These are phyloP conservation scores for Dioszegia hungarica DNA, from an alignment of 768 basidiomycete genomes.

Conservation along the genomic window DNA sequence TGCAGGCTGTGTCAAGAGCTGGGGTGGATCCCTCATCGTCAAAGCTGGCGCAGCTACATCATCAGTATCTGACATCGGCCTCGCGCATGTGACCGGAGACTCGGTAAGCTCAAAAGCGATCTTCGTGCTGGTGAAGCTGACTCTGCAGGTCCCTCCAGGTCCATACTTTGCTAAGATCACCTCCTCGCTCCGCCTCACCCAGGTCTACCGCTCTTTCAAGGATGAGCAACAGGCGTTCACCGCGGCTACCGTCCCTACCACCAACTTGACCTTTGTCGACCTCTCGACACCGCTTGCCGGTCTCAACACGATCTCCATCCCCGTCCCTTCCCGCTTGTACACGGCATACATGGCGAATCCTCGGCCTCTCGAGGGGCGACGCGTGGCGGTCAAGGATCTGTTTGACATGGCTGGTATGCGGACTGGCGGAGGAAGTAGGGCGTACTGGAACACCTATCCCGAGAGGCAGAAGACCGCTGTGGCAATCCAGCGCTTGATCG, in stretches of 20 bases:
- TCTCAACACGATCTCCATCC: constrained; percentile 48
- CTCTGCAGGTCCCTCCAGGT: constrained; percentile 22
- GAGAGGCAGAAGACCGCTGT: constrained; percentile 50
- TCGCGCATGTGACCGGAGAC: constrained; percentile 13
- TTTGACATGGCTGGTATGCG: constrained; percentile 50
- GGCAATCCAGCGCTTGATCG: constrained; percentile 54
- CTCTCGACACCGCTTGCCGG: constrained; percentile 15
- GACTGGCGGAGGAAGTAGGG: constrained; percentile 51
- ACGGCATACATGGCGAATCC: constrained; percentile 28
- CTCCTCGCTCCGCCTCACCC: constrained; percentile 16
- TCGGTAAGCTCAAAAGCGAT: constrained; percentile 1
- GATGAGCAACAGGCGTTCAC: constrained; percentile 37
- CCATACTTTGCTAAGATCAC: constrained; percentile 27
- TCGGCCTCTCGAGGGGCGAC: constrained; percentile 53
- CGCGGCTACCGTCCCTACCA: constrained; percentile 15
- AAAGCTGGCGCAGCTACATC: constrained; percentile 23
- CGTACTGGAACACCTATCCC: constrained; percentile 49
- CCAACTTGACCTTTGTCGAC: constrained; percentile 15
- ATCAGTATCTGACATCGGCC: constrained; percentile 10
- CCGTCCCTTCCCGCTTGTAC: constrained; percentile 56
- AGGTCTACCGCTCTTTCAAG: constrained; percentile 33
- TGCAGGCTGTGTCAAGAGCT: constrained; percentile 11
- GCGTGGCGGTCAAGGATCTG: constrained; percentile 56
- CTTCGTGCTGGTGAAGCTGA: not conserved
- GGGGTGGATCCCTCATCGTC: constrained; percentile 20